phyloP scores from a whole-genome alignment of 2,329 filamentous ascomycete genomes.

The Penicillium oxalicum region DNA sequence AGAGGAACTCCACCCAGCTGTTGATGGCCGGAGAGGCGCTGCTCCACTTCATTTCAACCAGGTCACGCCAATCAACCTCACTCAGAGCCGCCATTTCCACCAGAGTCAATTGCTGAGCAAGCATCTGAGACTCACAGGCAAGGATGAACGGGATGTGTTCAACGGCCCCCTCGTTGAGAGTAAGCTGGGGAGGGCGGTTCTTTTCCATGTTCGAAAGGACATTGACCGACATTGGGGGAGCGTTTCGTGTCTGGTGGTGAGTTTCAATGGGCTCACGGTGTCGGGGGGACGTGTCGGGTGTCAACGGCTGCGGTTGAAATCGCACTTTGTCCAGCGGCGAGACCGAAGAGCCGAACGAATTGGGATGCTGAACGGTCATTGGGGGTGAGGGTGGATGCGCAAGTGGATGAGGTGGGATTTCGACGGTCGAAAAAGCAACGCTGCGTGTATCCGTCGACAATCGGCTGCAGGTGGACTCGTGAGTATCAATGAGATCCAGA shows the following conservation, averaged over 20 bases:
- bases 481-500: conserved; percentile 44
- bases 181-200: conserved; percentile 12
- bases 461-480: conserved; percentile 30
- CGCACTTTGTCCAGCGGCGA: conserved; percentile 28
- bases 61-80: conserved; percentile 61
- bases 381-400: conserved; percentile 44
- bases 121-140: conserved; percentile 54
- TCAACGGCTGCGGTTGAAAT: conserved; percentile 34
- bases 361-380: conserved; percentile 38
- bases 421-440: conserved; percentile 33
- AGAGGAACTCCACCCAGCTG: conserved; percentile 59
- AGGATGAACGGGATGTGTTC: conserved; percentile 58
- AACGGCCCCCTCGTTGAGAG: conserved; percentile 12
- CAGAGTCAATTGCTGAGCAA: conserved; percentile 60
- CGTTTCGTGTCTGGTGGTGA: conserved; percentile 17
- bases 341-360: conserved; percentile 29
- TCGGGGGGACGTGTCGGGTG: conserved; percentile 40
- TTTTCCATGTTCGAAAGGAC: conserved; percentile 31
- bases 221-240: conserved; percentile 29
- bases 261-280: conserved; percentile 15
- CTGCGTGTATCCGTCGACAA: conserved; percentile 31
- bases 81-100: conserved; percentile 61
- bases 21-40: conserved; percentile 47
- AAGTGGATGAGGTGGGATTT: conserved; percentile 41
- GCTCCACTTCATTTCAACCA: conserved; percentile 59